Base-by-base conservation (phyloP, 2,329 filamentous ascomycete species). In the Penicillium oxalicum region DNA sequence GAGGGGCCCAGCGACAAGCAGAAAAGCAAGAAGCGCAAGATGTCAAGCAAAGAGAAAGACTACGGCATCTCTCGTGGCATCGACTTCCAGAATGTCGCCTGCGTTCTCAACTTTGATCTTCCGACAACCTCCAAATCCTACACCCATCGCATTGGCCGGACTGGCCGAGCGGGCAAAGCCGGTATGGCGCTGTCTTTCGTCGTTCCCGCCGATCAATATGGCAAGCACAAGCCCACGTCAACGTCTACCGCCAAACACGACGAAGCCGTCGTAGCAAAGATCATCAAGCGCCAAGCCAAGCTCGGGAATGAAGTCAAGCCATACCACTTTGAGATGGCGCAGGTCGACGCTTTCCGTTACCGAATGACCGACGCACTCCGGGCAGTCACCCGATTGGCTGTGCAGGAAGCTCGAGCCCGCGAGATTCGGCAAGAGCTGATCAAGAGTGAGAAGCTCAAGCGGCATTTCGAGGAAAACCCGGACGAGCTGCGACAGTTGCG, bases 151-250 rank as follows among this genome's bases (percentile, higher is more conserved):
- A 95, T 98, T 61, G 93, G 93, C 29, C 84, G 93, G 29, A 98
- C 93, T 5, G 93, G 89, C 1, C 82, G 93, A 52, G 93, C 91
- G 2, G 91, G 91, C 9, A 88, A 94, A 65, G 84, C 87, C 1
- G 93, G 93, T 51, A 97, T 95, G 80, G 90, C 93, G 0, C 78
- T 98, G n/a, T 95, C 90, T 8, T 96, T 98, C 68, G 87, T 95
- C 44, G 80, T 98, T 3, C 91, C 93, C 7, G 78, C 82, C 44
- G 83, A 88, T 0, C 79, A 85, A 40, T 95, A 86, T 70, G 82
- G 87, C 58, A 95, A 95, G 69, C 91, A 97, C 73, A 88, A 89
- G 62, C 85, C 91, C 1, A 97, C 91, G 0, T 83, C 81, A 42
- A 82, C 91, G 54, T 74, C 83, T 39, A 83, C 85, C 24, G 79